Evolutionary conservation across 257 asterid species (phyloP).

Genomic region (Petunia axillaris): DNA sequence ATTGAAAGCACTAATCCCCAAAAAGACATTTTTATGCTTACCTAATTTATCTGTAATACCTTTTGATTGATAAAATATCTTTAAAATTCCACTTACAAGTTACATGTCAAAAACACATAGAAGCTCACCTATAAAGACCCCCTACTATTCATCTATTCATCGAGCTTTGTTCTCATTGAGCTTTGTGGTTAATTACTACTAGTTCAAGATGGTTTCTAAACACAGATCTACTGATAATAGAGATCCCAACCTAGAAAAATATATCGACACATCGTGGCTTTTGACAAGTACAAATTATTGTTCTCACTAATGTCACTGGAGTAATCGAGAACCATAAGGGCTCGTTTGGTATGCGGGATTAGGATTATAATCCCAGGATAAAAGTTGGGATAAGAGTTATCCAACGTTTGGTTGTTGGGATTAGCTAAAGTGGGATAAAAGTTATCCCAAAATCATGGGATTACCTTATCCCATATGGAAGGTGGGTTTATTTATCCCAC

Average conservation of each 20-base stretch:
- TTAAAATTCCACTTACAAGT: neutral
- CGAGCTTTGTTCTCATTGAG: conserved; percentile 19
- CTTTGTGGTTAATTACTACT: conserved; percentile 13
- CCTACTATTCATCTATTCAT: conserved; percentile 11
- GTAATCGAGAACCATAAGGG: neutral
- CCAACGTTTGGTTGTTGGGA: too few relatives aligned
- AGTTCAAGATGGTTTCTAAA: neutral
- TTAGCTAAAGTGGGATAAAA: too few relatives aligned
- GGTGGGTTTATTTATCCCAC: too few relatives aligned
- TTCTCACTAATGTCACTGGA: conserved; percentile 1
- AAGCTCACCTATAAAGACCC: neutral
- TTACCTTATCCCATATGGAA: too few relatives aligned
- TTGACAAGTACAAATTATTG: conserved; percentile 9
- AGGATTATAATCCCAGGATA: too few relatives aligned
- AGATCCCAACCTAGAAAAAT: neutral
- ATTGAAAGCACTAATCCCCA: conserved; percentile 52
- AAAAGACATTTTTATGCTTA: conserved; percentile 34
- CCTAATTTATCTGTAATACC: conserved; percentile 23
- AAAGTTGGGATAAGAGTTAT: too few relatives aligned
- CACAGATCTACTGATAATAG: neutral
- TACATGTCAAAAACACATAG: conserved; percentile 19
- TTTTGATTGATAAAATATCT: neutral
- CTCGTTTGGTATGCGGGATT: too few relatives aligned
- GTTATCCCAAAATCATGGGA: too few relatives aligned
- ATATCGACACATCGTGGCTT: neutral